Evolutionary conservation across 306 rosid species (phyloP), one percentile per base, ranked within the genome.

Genomic region (Quercus gilva): DNA sequence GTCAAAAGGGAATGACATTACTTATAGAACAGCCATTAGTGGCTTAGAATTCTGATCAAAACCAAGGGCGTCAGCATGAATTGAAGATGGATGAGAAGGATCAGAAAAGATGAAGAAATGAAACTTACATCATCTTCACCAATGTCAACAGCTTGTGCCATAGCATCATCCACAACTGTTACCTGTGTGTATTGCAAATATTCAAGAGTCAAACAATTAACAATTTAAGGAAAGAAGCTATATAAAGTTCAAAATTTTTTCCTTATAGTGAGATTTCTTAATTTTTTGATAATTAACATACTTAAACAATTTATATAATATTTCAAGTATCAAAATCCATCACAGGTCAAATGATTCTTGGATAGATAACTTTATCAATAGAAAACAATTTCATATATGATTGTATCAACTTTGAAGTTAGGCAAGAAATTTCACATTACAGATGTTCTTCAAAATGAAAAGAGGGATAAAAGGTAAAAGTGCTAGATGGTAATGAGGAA

Each of bases 51-150:
- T 57, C 41, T 45, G 23, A 76, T 53, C 17, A 55, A 51, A 41
- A 59, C 61, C 20, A 76, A 65, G 57, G 43, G 3, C 12, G 25
- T 53, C 45, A 43, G 43, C 4, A 29, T 9, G 2, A 8, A 53
- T 70, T 33, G 28, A 73, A 58, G 51, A 76, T 33, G 75, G 55
- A 80, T 51, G 79, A 79, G 31, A 10, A 74, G 37, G 17, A 55
- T 53, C 31, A 10, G 14, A 18, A 55, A 31, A 82, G 43, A 68
- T 71, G 58, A 81, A 70, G 55, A 73, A 76, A 35, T 18, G 25
- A 86, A 80, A 63, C 97, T 90, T 79, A 91, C 99, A 49, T 95
- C 97, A 78, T 90, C 92, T 87, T 93, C 99, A 26, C 99, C 98
- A 56, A 93, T 91, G 85, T 96, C 99, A 56, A 96, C 90, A 55